Evolutionary conservation across 768 basidiomycete species (phyloP), one percentile per base, ranked within the genome.

Genomic region (Gyrodon lividus): DNA sequence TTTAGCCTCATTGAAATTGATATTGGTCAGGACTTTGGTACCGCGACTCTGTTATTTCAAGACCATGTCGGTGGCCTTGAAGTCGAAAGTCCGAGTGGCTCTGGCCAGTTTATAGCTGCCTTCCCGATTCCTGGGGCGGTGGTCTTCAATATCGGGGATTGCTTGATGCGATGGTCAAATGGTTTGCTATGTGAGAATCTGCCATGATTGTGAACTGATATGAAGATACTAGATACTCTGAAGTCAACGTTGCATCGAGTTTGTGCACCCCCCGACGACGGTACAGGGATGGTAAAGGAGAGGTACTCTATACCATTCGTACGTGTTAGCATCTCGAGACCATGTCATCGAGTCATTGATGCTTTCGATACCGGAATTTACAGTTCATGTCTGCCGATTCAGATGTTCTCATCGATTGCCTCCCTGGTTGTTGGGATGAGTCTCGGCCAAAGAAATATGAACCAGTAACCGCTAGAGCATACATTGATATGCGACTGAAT

Each of bases 251-350:
- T 79, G 8, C 80, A 82, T 58, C 79, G 80, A 17, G 80, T 83
- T 4, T 70, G 75, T 33, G 72, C 75, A 2, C 79, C 77, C 19
- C 64, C 52, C 7, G 43, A 55, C 51, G 19, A 56, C 22, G 38
- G 43, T 30, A 45, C 43, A 24, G 68, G 62, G 5, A 74, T 76
- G 66, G 72, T 77, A 1, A 79, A 77, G 1, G 74, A 75, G 30
- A 70, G 83, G 23, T 84, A 81, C 58, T 84, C 82, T 0, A 84
- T 85, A 54, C 83, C 84, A 30, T 84, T 83, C 59, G 79, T 80
- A 53, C 53, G 78, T 63, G 6, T 35, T 39, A 19, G 31, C 20
- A 14, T 39, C 7, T 39, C n/a, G n/a, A n/a, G n/a, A 17, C 2
- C 38, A 39, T 39, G 12, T n/a, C n/a, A 43, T 4, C 24, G 24